Percentiles rank a stretch among this genome's conserved stretches.
Conservation (phyloP, 2,329 filamentous ascomycete genomes). For the Thelonectria rubi region DNA sequence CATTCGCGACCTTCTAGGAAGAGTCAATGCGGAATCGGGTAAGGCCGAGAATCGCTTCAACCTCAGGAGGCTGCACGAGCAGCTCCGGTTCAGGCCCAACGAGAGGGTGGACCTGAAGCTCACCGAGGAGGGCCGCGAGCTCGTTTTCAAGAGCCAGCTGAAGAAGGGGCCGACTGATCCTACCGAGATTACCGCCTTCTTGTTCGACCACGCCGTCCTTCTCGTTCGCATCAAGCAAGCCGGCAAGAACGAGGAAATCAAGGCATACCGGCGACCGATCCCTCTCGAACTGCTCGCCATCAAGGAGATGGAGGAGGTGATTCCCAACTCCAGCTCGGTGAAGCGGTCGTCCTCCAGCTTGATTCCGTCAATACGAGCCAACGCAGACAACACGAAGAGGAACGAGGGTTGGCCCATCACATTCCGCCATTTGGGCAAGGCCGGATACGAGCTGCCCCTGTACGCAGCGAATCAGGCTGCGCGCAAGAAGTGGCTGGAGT, state of each 20-base stretch:
- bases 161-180: conserved; percentile 92
- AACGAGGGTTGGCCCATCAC: conserved; percentile 90
- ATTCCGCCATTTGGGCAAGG: conserved; percentile 94
- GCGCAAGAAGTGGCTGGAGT: conserved; percentile 95
- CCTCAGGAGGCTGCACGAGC: conserved; percentile 87
- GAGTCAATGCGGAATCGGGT: conserved; percentile 94
- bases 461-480: conserved; percentile 87
- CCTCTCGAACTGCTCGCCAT: conserved; percentile 93
- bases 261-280: conserved; percentile 93
- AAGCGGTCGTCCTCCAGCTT: conserved; percentile 91
- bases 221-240: conserved; percentile 90
- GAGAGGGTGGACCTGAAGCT: conserved; percentile 94
- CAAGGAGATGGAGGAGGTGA: conserved; percentile 95
- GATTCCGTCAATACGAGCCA: conserved; percentile 64
- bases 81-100: conserved; percentile 88
- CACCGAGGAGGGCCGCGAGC: conserved; percentile 89
- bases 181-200: conserved; percentile 89
- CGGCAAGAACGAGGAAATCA: conserved; percentile 93
- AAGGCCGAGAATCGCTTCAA: conserved; percentile 99
- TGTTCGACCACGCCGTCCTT: conserved; percentile 95
- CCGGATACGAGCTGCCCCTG: conserved; percentile 90
- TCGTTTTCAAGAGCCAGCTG: conserved; percentile 92
- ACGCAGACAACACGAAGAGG: conserved; percentile 64
- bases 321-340: conserved; percentile 79
- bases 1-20: conserved; percentile 86